Conservation (phyloP, 768 basidiomycete species). For the Tylopilus rubrobrunneus region DNA sequence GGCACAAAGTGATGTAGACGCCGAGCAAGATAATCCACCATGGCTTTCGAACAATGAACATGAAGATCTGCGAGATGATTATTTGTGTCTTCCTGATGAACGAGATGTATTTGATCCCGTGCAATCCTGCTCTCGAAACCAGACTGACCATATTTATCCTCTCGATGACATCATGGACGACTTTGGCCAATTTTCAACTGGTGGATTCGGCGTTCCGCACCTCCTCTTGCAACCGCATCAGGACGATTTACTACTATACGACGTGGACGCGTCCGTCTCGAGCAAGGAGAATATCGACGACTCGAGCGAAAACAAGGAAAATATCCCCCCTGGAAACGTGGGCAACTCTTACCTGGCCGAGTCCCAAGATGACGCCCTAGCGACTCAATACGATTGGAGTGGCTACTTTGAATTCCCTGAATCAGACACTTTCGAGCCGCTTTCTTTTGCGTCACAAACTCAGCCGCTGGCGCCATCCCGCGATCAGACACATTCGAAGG, state of each 20-base stretch:
- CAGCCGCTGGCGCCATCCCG: slow-evolving; percentile 2
- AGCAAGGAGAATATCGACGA: slow-evolving; percentile 15
- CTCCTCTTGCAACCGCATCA: slow-evolving; percentile 9
- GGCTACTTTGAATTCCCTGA: slow-evolving; percentile 21
- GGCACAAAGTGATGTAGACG: background rate
- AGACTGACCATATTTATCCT: background rate
- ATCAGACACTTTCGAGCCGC: slow-evolving; percentile 22
- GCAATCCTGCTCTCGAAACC: background rate
- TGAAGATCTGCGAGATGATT: background rate
- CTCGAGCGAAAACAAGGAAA: slow-evolving; percentile 17
- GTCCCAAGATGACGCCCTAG: background rate
- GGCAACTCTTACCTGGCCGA: background rate
- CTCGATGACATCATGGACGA: slow-evolving; percentile 16
- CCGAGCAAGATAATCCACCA: background rate
- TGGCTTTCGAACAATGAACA: background rate
- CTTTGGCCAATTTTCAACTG: slow-evolving; percentile 1
- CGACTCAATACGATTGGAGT: slow-evolving; percentile 20
- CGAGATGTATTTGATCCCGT: background rate
- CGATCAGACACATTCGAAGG: slow-evolving; percentile 1
- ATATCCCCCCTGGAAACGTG: slow-evolving; percentile 6
- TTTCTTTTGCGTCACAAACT: slow-evolving; percentile 23
- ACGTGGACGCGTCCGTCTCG: background rate
- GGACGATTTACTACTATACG: background rate
- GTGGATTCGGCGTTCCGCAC: slow-evolving; percentile 2
- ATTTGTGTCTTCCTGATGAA: background rate